phyloP scores from a whole-genome alignment of 257 asterid species.

The Primulina eburnea region DNA sequence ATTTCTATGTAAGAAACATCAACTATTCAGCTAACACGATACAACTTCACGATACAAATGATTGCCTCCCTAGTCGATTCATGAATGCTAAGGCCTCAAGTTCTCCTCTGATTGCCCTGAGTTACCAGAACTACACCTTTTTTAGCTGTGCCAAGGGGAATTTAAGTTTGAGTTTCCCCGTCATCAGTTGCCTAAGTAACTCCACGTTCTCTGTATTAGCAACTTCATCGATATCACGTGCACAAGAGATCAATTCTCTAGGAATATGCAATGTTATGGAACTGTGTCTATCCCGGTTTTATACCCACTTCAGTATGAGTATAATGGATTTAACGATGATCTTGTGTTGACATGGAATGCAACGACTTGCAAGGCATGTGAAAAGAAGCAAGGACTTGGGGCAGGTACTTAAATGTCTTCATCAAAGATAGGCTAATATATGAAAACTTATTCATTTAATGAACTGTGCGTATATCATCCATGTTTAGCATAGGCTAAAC shows the following conservation, averaged over 20 bases:
- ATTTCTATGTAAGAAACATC: slow-evolving; percentile 38
- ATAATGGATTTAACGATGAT: slow-evolving; percentile 22
- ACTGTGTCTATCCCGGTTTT: slow-evolving; percentile 38
- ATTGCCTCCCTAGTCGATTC: slow-evolving; percentile 48
- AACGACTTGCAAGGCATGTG: slow-evolving; percentile 36
- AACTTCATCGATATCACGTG: slow-evolving; percentile 13
- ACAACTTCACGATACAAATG: slow-evolving; percentile 39
- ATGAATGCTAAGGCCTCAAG: slow-evolving; percentile 36
- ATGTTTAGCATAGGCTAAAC: too few relatives aligned
- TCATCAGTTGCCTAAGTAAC: slow-evolving; percentile 47
- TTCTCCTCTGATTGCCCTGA: slow-evolving; percentile 37
- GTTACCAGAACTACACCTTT: slow-evolving; percentile 40
- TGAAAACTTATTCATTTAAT: too few relatives aligned
- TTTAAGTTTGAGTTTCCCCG: slow-evolving; percentile 11
- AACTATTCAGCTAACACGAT: slow-evolving; percentile 32
- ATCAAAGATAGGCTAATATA: too few relatives aligned
- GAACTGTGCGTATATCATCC: too few relatives aligned
- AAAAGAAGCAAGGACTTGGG: slow-evolving; percentile 30
- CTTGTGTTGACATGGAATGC: slow-evolving; percentile 48
- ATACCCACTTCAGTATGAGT: neutral
- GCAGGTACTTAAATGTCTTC: neutral
- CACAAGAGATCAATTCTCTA: neutral
- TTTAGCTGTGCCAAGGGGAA: slow-evolving; percentile 40
- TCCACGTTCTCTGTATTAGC: slow-evolving; percentile 15
- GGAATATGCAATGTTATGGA: slow-evolving; percentile 29